phyloP scores from a whole-genome alignment of 148 eudicot genomes.

The Persicaria maculosa region DNA sequence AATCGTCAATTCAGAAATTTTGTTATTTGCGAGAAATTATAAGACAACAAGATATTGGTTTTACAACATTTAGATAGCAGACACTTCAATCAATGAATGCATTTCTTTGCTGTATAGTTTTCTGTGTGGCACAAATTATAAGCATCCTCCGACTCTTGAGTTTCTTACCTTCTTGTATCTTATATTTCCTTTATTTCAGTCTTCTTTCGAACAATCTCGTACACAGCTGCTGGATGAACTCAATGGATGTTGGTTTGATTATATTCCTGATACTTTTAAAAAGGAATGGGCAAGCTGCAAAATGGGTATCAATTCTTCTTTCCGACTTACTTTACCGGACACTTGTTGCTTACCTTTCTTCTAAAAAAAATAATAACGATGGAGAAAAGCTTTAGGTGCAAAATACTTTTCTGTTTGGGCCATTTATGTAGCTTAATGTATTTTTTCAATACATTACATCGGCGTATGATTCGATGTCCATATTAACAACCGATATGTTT shows the following conservation, averaged over 20 bases:
- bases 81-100: neutral
- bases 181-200: constrained; percentile 27
- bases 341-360: neutral
- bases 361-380: neutral
- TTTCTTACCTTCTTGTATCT: constrained; percentile 17
- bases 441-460: neutral
- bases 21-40: neutral
- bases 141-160: neutral
- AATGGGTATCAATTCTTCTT: constrained; percentile 22
- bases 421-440: neutral
- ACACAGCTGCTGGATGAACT: constrained; percentile 33
- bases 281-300: constrained; percentile 46
- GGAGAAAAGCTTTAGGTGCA: neutral
- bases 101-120: neutral
- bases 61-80: neutral
- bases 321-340: neutral
- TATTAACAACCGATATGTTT: neutral
- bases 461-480: neutral
- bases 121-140: neutral
- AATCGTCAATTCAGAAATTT: neutral
- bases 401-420: neutral
- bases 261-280: constrained; percentile 39
- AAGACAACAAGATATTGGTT: neutral
- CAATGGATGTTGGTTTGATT: constrained; percentile 40
- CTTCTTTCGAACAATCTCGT: constrained; percentile 42